phyloP scores from a whole-genome alignment of 2,329 filamentous ascomycete genomes.

The Trichoderma sp. region DNA sequence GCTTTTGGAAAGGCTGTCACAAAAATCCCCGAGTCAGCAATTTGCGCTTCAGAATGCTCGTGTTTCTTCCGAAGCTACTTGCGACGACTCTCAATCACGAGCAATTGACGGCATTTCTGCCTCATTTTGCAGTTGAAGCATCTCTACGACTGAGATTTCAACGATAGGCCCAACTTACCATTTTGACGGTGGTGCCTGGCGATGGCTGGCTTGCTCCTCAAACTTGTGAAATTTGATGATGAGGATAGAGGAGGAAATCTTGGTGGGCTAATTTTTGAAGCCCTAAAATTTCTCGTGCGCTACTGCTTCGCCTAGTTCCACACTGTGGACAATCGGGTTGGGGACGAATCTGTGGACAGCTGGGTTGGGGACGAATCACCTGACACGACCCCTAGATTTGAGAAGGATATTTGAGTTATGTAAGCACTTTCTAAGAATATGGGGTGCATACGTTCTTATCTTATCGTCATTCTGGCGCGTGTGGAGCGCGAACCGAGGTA shows the following conservation, averaged over 20 bases:
- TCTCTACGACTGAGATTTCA: slow-evolving; percentile 22
- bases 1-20: slow-evolving; percentile 81
- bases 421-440: not conserved
- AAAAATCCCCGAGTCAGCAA: slow-evolving; percentile 90
- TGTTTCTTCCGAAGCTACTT: slow-evolving; percentile 93
- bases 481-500: slow-evolving; percentile 22
- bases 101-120: slow-evolving; percentile 46
- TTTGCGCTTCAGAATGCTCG: slow-evolving; percentile 89
- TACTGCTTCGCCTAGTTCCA: slow-evolving; percentile 26
- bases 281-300: slow-evolving; percentile 36
- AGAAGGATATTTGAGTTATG: not conserved
- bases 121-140: slow-evolving; percentile 29
- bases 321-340: slow-evolving; percentile 33
- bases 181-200: slow-evolving; percentile 60
- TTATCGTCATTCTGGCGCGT: not conserved
- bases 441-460: slow-evolving; percentile 9
- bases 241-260: slow-evolving; percentile 36
- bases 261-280: slow-evolving; percentile 43
- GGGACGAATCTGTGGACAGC: slow-evolving; percentile 24
- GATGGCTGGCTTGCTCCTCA: slow-evolving; percentile 41
- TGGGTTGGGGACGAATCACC: slow-evolving; percentile 43
- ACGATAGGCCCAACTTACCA: slow-evolving; percentile 61
- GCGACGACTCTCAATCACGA: slow-evolving; percentile 70
- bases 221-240: slow-evolving; percentile 29
- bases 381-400: slow-evolving; percentile 23